phyloP scores from a whole-genome alignment of 345 rosid genomes.

The Trapa incisa region DNA sequence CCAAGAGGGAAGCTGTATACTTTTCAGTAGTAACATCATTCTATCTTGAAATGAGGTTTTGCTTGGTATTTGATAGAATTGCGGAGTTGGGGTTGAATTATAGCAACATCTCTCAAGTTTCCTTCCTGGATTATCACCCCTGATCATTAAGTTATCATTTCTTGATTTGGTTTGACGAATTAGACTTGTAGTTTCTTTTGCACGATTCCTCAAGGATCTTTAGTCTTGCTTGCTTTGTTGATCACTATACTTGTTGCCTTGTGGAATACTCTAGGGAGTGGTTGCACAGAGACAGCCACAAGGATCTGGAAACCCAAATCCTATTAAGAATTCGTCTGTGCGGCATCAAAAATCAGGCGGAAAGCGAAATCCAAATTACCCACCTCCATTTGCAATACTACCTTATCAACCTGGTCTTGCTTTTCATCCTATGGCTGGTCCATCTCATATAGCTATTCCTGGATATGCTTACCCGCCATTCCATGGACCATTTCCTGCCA shows the following conservation, averaged over 20 bases:
- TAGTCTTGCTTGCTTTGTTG: not conserved
- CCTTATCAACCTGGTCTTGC: conserved; percentile 40
- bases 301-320: conserved; percentile 42
- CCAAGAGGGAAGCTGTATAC: not conserved
- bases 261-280: conserved; percentile 22
- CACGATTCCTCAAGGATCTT: not conserved
- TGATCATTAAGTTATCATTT: not conserved
- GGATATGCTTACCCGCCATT: conserved; percentile 51
- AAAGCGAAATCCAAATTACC: conserved; percentile 41
- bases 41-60: not conserved
- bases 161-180: not conserved
- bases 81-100: not conserved
- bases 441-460: conserved; percentile 49
- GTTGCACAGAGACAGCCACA: conserved; percentile 42
- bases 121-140: too few relatives aligned
- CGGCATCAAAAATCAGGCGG: conserved; percentile 58
- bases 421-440: conserved; percentile 51
- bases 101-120: not conserved
- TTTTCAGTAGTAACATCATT: not conserved
- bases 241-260: not conserved
- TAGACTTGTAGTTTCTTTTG: not conserved
- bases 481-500: conserved; percentile 49
- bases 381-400: conserved; percentile 45
- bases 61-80: not conserved
- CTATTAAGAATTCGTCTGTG: conserved; percentile 36